phyloP scores from a whole-genome alignment of 257 asterid species.

The Solanum lycopersicoides region DNA sequence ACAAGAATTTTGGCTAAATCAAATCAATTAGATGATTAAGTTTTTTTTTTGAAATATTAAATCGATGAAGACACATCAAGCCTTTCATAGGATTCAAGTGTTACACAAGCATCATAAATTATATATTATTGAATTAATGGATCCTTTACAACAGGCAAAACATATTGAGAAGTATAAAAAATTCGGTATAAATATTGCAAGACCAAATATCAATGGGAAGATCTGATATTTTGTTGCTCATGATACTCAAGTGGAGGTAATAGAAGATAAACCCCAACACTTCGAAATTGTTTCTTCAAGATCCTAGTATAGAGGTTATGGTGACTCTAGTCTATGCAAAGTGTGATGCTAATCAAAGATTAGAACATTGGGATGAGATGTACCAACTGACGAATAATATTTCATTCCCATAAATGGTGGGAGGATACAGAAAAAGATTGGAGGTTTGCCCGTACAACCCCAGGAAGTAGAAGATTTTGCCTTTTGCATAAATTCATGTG shows the following conservation, averaged over 20 bases:
- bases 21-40: not conserved
- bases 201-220: not conserved
- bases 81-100: not conserved
- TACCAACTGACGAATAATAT: not conserved
- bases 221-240: not conserved
- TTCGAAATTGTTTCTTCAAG: not conserved
- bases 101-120: no score
- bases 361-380: not conserved
- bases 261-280: not conserved
- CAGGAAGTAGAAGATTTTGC: no score
- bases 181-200: no score
- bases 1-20: not conserved
- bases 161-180: no score
- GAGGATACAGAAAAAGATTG: no score
- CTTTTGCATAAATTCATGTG: no score
- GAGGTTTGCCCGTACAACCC: no score
- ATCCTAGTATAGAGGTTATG: not conserved
- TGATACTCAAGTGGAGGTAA: not conserved
- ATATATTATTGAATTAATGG: not conserved
- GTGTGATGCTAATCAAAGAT: not conserved
- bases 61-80: not conserved
- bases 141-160: no score
- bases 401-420: not conserved
- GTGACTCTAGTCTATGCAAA: not conserved
- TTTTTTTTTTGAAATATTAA: no score